Conservation (phyloP, 805 yeast species). For the Metschnikowia corniflorae region DNA sequence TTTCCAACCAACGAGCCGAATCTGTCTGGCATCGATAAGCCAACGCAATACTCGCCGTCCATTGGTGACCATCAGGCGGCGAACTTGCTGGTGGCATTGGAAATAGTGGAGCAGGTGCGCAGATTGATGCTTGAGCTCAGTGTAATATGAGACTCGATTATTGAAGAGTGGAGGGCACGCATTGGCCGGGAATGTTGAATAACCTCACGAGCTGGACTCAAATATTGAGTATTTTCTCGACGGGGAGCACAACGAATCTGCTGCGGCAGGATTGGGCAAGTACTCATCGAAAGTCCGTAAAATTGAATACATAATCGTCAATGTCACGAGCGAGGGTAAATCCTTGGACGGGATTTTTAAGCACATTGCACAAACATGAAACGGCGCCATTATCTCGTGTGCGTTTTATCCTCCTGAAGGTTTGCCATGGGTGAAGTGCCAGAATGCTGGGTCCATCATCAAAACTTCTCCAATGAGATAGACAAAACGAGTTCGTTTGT, state of each 20-base stretch:
- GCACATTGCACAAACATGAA: conserved; percentile 41
- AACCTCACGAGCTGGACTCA: conserved; percentile 21
- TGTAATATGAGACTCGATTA: conserved; percentile 34
- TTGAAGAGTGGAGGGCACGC: conserved; percentile 51
- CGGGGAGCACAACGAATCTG: conserved; percentile 91
- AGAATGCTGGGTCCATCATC: conserved; percentile 30
- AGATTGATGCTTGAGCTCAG: conserved; percentile 18
- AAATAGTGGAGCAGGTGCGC: conserved; percentile 42
- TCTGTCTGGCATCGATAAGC: conserved; percentile 11
- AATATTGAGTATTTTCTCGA: conserved; percentile 53
- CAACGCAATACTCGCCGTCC: conserved; percentile 51
- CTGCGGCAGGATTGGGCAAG: conserved; percentile 67
- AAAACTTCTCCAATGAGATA: conserved; percentile 21
- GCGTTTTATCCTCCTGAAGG: conserved; percentile 69
- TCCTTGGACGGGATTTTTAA: conserved; percentile 49
- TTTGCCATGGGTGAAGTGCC: conserved; percentile 88
- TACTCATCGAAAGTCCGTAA: conserved; percentile 38
- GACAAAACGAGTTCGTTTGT: not conserved
- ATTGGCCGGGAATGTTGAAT: conserved; percentile 91
- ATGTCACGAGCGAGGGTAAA: conserved; percentile 78
- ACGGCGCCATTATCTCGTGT: conserved; percentile 61
- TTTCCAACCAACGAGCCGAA: conserved; percentile 19
- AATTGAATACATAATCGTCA: conserved; percentile 49
- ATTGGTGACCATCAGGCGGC: conserved; percentile 69
- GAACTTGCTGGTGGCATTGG: conserved; percentile 67